Conservation (phyloP, 2,329 filamentous ascomycete genomes). For the Cladophialophora immunda region DNA sequence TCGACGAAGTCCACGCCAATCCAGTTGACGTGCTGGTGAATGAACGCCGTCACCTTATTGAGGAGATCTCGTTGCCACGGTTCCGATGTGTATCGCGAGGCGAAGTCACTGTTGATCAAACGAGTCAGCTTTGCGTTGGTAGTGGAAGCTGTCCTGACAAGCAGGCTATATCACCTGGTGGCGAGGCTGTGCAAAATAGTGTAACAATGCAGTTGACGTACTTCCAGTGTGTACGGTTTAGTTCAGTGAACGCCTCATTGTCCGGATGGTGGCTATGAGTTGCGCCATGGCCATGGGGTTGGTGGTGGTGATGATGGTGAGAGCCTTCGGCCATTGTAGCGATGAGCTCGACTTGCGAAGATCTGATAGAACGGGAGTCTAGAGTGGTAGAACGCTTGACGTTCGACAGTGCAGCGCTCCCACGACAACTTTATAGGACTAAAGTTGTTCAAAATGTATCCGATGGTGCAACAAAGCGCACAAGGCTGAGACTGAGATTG, state of each 20-base stretch:
- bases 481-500: neutral
- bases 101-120: slow-evolving; percentile 32
- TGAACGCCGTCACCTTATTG: slow-evolving; percentile 37
- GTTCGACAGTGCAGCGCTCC: neutral
- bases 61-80: slow-evolving; percentile 39
- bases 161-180: neutral
- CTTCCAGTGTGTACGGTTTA: slow-evolving; percentile 40
- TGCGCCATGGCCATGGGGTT: slow-evolving; percentile 21
- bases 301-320: slow-evolving; percentile 23
- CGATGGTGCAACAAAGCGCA: neutral
- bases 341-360: neutral
- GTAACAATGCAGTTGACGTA: slow-evolving; percentile 25
- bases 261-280: slow-evolving; percentile 16
- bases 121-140: slow-evolving; percentile 5
- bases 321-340: slow-evolving; percentile 20
- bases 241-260: slow-evolving; percentile 33
- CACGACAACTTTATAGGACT: neutral
- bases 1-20: slow-evolving; percentile 39
- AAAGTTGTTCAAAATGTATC: slow-evolving; percentile 6
- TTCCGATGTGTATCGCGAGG: slow-evolving; percentile 36
- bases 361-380: neutral
- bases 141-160: neutral
- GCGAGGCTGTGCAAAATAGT: neutral
- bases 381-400: neutral
- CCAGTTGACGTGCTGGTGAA: slow-evolving; percentile 37